Conservation (phyloP, 805 yeast species). For the Wickerhamomyces rabaulensis region DNA sequence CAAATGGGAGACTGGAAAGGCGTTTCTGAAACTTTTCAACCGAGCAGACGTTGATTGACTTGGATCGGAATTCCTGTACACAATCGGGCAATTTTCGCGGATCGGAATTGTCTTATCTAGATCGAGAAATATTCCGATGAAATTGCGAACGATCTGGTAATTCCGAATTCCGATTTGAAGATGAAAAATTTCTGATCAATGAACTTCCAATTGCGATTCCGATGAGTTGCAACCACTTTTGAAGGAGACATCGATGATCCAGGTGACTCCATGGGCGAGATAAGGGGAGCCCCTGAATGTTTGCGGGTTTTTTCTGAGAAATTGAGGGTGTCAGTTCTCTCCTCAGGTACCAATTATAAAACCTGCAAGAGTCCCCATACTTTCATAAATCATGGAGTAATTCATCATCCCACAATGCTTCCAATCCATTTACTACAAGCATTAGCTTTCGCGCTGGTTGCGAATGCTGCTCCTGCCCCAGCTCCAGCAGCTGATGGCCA, state of each 20-base stretch:
- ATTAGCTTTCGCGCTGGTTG: constrained; percentile 9
- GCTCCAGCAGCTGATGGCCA: constrained; percentile 19
- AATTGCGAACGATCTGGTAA: background rate
- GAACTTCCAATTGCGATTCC: too few species aligned
- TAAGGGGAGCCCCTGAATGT: too few species aligned
- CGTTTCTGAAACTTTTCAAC: background rate
- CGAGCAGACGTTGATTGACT: too few species aligned
- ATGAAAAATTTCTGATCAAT: too few species aligned
- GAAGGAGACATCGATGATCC: background rate
- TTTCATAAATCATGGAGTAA: too few species aligned
- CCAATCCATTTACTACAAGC: constrained; percentile 14
- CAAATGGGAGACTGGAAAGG: background rate
- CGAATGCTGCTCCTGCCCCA: constrained; percentile 15
- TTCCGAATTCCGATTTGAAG: background rate
- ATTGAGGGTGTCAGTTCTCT: background rate
- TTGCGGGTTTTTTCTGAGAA: too few species aligned
- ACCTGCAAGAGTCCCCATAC: background rate
- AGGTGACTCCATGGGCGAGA: background rate
- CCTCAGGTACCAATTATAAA: background rate
- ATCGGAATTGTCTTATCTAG: background rate
- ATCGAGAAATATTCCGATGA: background rate
- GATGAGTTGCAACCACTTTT: background rate
- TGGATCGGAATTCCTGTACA: background rate
- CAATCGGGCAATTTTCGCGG: background rate
- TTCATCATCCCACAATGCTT: constrained; percentile 14